Base-by-base conservation (phyloP, 108 stramenopile species). In the Skeletonema marinoi region DNA sequence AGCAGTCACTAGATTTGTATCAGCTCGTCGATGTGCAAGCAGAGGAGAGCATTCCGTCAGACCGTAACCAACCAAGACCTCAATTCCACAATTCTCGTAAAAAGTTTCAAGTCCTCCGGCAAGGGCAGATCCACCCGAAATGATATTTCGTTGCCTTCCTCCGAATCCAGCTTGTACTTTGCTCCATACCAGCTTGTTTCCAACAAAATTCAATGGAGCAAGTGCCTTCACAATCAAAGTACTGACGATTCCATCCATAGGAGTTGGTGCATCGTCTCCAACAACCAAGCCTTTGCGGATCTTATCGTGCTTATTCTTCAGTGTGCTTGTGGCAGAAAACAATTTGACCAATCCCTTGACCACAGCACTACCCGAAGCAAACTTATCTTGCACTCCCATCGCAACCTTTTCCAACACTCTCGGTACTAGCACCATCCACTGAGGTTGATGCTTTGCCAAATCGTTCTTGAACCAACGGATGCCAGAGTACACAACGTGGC, bases 151-250 rank as follows among this genome's bases (percentile, higher is more conserved):
- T 17, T 95, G 66, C 25, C 88, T 83, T 11, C 97, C 96, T 44
- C 97, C 97, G 73, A 98, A 94, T 14, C 97, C 97, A 56, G 85
- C 92, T 73, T 94, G 61, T 1, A 98, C 93, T 75, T 98, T 98
- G 62, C 62, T 78, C 96, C 96, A 98, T 3, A 98, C 94, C 32
- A 98, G 66, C 61, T 95, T 97, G 77, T 98, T 89, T 21, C 94
- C 96, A n/a, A 94, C 85, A 25, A 84, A 83, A 77, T 90, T 89
- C 19, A 96, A 41, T 7, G 96, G 96, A 9, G 84, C 76, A 50
- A 93, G 74, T 10, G 75, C 71, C 33, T 70, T 71, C n/a, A 90
- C 83, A 38, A 86, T 85, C 13, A 78, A 42, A 11, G 68, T 86
- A 65, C 92, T 88, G 5, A 82, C 39, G 30, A 92, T 44, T 51